Evolutionary conservation across 495 filamentous ascomycete species (phyloP).

Genomic region (Aspergillus wentii): DNA sequence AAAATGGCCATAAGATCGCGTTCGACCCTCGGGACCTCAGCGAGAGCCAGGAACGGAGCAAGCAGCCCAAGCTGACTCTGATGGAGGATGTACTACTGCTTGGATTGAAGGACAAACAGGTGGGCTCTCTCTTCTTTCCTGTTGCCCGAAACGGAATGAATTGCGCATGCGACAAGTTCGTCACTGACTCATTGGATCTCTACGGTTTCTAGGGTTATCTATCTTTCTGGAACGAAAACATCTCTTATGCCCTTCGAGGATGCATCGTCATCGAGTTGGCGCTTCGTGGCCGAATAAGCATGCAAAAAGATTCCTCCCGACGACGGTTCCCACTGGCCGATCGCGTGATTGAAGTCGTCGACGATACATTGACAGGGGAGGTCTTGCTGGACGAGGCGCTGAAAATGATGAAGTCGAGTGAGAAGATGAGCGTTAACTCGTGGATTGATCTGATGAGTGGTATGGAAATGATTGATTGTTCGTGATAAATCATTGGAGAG

Average conservation of each 20-base stretch:
- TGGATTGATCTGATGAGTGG: slow-evolving; percentile 99
- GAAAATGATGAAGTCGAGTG: slow-evolving; percentile 99
- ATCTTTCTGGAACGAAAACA: slow-evolving; percentile 99
- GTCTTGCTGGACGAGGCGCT: slow-evolving; percentile 95
- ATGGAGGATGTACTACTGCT: slow-evolving; percentile 97
- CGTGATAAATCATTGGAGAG: too few species aligned
- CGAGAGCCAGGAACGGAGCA: slow-evolving; percentile 92
- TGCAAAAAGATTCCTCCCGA: slow-evolving; percentile 94
- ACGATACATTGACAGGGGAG: slow-evolving; percentile 95
- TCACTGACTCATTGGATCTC: slow-evolving; percentile 14
- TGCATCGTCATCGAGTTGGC: slow-evolving; percentile 98
- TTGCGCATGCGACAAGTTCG: slow-evolving; percentile 1
- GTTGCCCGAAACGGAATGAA: background rate
- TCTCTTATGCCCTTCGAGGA: slow-evolving; percentile 92
- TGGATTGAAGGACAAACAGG: slow-evolving; percentile 98
- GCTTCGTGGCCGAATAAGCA: slow-evolving; percentile 92
- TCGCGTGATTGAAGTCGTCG: slow-evolving; percentile 90
- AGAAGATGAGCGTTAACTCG: slow-evolving; percentile 98
- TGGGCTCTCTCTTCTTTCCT: slow-evolving; percentile 30
- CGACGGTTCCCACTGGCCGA: slow-evolving; percentile 90
- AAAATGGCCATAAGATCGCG: slow-evolving; percentile 98
- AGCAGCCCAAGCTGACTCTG: slow-evolving; percentile 94
- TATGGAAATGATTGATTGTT: too few species aligned
- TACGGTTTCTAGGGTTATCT: slow-evolving; percentile 70
- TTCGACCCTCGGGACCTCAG: slow-evolving; percentile 96